Evolutionary conservation across 2,329 filamentous ascomycete species (phyloP).

Genomic region (Chaetomiaceae sp.): DNA sequence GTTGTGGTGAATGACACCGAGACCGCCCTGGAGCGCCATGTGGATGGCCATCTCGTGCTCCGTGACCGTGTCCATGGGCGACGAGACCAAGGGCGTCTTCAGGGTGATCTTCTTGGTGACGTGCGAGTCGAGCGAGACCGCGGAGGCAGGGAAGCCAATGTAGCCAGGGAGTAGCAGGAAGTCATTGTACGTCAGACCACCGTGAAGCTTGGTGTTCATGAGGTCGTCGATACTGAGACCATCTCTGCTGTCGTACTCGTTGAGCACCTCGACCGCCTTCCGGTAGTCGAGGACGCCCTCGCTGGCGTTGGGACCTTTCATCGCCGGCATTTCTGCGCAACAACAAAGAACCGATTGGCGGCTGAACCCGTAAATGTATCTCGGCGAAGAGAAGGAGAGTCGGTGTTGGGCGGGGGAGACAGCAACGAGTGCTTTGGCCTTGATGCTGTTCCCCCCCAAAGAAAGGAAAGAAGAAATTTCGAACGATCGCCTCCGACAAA

Average conservation of each 20-base stretch:
- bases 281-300: conserved; percentile 62
- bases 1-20: conserved; percentile 98
- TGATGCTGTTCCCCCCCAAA: conserved; percentile 28
- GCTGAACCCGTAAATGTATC: conserved; percentile 6
- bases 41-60: conserved; percentile 99
- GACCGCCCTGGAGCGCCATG: conserved; percentile 82
- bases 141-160: conserved; percentile 93
- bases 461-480: conserved; percentile 23
- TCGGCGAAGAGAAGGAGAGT: conserved; percentile 1
- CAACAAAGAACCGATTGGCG: conserved; percentile 16
- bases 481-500: conserved; percentile 16
- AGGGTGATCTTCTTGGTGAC: conserved; percentile 93
- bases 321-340: conserved; percentile 60
- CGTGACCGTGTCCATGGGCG: conserved; percentile 99
- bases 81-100: conserved; percentile 95
- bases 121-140: conserved; percentile 82
- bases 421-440: conserved; percentile 22
- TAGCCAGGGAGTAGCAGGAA: conserved; percentile 96
- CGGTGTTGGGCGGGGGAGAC: conserved; percentile 23
- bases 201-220: conserved; percentile 85
- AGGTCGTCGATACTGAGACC: conserved; percentile 83
- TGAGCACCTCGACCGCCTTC: conserved; percentile 70
- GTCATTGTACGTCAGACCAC: conserved; percentile 97
- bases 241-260: conserved; percentile 76
- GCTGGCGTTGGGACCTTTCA: conserved; percentile 59